Base-by-base conservation (phyloP, 306 rosid genomes). In the Acacia melanoxylon region DNA sequence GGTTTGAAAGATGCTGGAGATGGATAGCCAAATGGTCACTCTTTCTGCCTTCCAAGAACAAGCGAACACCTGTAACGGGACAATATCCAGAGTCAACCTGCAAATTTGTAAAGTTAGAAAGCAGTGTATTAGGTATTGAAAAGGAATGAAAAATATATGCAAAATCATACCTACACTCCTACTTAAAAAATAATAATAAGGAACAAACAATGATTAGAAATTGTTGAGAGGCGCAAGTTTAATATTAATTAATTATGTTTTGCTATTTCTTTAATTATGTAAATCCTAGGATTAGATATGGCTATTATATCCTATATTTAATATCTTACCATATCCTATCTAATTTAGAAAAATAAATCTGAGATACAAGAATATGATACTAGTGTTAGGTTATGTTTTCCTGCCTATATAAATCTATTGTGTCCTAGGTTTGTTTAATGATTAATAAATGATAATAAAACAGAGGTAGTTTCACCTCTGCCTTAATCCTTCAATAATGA, bases 1-100 rank as follows among this genome's bases (percentile, higher is more conserved):
- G 86, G 35, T 81, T 84, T 16, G 94, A 74, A n/a, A 92, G 92
- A 77, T 92, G 97, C 84, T 87, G 97, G 25, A 92, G 92, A 86
- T 92, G 94, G 75, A 92, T 80, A 31, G 91, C 92, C 35, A 92
- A 78, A 65, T 68, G 90, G 80, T 92, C 77, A 67, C 92, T 86
- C 31, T 83, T 90, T 79, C 88, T 88, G 67, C 94, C 97, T 87
- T 90, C 97, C 83, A 92, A 76, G 78, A 81, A 86, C 80, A 90
- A 73, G 29, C 94, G 92, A 67, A 92, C 69, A 58, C 92, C 97
- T 11, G 91, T 92, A 49, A 92, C 97, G 4, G 92, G 94, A 49
- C 89, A 85, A 68, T 79, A 78, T 78, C 84, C 84, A 14, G 91
- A 65, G 71, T 90, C 90, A 78, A 90, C 91, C 97, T 92, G 84